phyloP scores from a whole-genome alignment of 1,139 yeast genomes.

The Yamadazyma mexicana region DNA sequence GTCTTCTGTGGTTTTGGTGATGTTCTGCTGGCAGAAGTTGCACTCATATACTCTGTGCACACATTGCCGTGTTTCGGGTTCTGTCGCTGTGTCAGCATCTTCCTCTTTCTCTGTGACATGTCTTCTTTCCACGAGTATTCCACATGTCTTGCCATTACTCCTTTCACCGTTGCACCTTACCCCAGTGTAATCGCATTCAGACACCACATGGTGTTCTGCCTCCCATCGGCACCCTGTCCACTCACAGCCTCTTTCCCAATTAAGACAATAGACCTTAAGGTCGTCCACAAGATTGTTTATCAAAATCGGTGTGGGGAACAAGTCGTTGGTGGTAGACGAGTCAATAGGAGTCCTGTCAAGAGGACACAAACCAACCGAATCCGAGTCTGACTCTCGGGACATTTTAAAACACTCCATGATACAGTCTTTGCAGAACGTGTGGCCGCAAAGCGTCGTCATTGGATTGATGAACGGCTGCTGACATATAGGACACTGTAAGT shows the following conservation, averaged over 20 bases:
- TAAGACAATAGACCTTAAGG: conserved; percentile 56
- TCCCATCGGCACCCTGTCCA: conserved; percentile 66
- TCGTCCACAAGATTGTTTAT: conserved; percentile 65
- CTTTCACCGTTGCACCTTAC: conserved; percentile 43
- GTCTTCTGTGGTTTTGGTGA: conserved; percentile 31
- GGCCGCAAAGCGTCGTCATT: conserved; percentile 58
- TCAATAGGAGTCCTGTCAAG: conserved; percentile 58
- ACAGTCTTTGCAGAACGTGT: conserved; percentile 57
- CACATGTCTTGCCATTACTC: conserved; percentile 11
- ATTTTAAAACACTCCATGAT: conserved; percentile 47
- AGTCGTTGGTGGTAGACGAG: conserved; percentile 37
- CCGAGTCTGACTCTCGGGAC: conserved; percentile 19
- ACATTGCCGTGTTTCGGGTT: conserved; percentile 15
- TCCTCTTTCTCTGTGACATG: conserved; percentile 12
- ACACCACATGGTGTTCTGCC: conserved; percentile 49
- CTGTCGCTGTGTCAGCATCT: conserved; percentile 8
- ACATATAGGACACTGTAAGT: conserved; percentile 58
- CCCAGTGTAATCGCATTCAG: conserved; percentile 53
- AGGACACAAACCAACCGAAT: conserved; percentile 51
- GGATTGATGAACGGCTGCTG: conserved; percentile 58
- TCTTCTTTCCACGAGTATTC: conserved; percentile 16
- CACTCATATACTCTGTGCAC: conserved; percentile 41
- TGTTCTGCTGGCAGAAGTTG: conserved; percentile 33
- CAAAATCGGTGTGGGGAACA: conserved; percentile 63
- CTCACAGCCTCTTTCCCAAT: conserved; percentile 53